phyloP scores from a whole-genome alignment of 2,329 filamentous ascomycete species.

The Didymella exigua region DNA sequence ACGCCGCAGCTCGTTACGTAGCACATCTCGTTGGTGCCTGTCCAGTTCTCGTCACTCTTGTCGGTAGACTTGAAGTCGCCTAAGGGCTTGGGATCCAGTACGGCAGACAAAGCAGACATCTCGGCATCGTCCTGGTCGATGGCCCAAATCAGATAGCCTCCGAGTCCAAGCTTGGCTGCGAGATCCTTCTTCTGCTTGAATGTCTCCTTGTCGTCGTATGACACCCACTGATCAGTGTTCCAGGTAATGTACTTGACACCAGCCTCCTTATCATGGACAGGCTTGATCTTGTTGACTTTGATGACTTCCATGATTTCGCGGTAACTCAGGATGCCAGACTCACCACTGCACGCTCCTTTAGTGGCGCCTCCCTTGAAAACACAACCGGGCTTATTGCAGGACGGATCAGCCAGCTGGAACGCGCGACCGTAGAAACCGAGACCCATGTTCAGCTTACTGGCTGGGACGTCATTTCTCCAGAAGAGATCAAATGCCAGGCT shows the following conservation, averaged over 20 bases:
- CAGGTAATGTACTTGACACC: conserved; percentile 33
- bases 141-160: conserved; percentile 3
- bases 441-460: conserved; percentile 51
- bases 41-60: neutral
- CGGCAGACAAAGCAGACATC: neutral
- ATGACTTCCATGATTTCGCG: conserved; percentile 11
- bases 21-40: neutral
- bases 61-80: neutral
- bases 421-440: conserved; percentile 52
- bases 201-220: conserved; percentile 34
- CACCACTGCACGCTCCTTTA: neutral
- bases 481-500: conserved; percentile 53
- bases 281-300: neutral
- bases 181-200: conserved; percentile 58
- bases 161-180: neutral
- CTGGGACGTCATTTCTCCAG: conserved; percentile 12
- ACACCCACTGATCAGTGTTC: conserved; percentile 35
- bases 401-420: conserved; percentile 31
- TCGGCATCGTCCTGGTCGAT: conserved; percentile 6
- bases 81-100: neutral
- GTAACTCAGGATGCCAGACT: conserved; percentile 4
- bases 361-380: conserved; percentile 9
- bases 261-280: conserved; percentile 2
- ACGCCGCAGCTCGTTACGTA: neutral
- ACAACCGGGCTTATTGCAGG: conserved; percentile 14